Conservation (phyloP, 2,329 filamentous ascomycete species). For the Diaporthe destruens region DNA sequence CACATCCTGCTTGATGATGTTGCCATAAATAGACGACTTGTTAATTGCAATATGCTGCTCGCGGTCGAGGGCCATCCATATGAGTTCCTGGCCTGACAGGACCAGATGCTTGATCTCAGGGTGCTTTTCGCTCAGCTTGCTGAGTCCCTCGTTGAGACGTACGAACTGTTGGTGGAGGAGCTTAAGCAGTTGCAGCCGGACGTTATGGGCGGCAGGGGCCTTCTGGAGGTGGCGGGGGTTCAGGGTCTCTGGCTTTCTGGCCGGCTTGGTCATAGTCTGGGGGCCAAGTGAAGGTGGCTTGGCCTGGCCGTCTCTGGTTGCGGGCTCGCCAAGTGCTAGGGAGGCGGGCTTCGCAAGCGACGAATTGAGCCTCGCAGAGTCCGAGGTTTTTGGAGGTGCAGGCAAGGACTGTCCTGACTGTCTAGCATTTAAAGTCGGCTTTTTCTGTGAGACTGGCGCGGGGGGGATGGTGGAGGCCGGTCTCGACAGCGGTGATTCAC, state of each 20-base stretch:
- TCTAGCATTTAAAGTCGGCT: background rate
- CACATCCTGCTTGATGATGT: slow-evolving; percentile 86
- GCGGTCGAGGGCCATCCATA: slow-evolving; percentile 77
- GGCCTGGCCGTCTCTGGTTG: slow-evolving; percentile 31
- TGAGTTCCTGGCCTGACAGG: slow-evolving; percentile 74
- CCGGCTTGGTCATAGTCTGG: slow-evolving; percentile 37
- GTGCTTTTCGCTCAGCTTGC: slow-evolving; percentile 62
- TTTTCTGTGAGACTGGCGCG: slow-evolving; percentile 1
- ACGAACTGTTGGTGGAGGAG: slow-evolving; percentile 74
- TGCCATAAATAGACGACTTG: slow-evolving; percentile 79
- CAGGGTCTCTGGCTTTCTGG: slow-evolving; percentile 64
- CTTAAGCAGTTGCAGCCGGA: slow-evolving; percentile 69
- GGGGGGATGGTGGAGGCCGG: background rate
- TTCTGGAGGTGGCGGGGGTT: slow-evolving; percentile 75
- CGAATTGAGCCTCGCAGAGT: slow-evolving; percentile 2
- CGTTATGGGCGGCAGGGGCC: slow-evolving; percentile 68
- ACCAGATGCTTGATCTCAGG: slow-evolving; percentile 63
- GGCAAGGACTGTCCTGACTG: slow-evolving; percentile 6
- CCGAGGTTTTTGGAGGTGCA: background rate
- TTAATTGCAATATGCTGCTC: slow-evolving; percentile 81
- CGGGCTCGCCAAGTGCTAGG: slow-evolving; percentile 18
- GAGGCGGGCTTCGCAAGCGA: slow-evolving; percentile 14
- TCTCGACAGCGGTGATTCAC: slow-evolving; percentile 2
- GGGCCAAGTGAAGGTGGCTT: slow-evolving; percentile 11
- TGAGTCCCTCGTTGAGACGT: slow-evolving; percentile 75